phyloP scores from a whole-genome alignment of 2,329 filamentous ascomycete species.

The Ustulina deusta region DNA sequence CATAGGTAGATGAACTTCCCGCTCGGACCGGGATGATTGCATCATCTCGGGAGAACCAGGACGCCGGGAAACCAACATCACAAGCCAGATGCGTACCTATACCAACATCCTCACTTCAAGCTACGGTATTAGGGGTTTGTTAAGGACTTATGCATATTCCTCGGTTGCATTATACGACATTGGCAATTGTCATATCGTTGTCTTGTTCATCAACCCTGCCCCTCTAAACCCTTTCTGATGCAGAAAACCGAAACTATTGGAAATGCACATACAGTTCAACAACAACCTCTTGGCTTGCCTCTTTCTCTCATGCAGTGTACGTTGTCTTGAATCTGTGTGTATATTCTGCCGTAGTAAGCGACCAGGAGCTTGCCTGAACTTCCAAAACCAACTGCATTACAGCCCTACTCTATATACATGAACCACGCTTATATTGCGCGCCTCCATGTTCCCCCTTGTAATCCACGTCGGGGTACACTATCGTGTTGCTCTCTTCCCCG shows the following conservation, averaged over 20 bases:
- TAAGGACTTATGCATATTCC: not conserved
- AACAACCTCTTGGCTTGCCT: not conserved
- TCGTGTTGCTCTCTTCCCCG: not conserved
- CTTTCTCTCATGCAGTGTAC: not conserved
- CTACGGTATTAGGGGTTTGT: not conserved
- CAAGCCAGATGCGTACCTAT: not conserved
- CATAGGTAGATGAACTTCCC: not conserved
- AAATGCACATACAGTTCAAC: not conserved
- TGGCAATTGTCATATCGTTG: not conserved
- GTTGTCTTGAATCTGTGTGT: not conserved
- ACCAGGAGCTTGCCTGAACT: not conserved
- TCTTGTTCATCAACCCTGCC: not conserved
- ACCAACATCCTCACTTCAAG: not conserved
- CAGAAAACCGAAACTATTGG: not conserved
- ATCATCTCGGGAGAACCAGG: not conserved
- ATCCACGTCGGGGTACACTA: conserved; percentile 23
- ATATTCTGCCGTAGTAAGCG: not conserved
- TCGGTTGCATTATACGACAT: not conserved
- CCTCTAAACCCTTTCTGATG: not conserved
- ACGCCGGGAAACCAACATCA: not conserved
- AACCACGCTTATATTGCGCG: conserved; percentile 2
- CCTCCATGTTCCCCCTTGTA: conserved; percentile 17
- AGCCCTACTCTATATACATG: conserved; percentile 1
- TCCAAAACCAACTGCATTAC: not conserved
- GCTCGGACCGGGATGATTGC: conserved; percentile 8